Percentiles rank a stretch among this genome's conserved stretches.
Conservation (phyloP, 2,329 filamentous ascomycete species). For the Diaporthe velutina region DNA sequence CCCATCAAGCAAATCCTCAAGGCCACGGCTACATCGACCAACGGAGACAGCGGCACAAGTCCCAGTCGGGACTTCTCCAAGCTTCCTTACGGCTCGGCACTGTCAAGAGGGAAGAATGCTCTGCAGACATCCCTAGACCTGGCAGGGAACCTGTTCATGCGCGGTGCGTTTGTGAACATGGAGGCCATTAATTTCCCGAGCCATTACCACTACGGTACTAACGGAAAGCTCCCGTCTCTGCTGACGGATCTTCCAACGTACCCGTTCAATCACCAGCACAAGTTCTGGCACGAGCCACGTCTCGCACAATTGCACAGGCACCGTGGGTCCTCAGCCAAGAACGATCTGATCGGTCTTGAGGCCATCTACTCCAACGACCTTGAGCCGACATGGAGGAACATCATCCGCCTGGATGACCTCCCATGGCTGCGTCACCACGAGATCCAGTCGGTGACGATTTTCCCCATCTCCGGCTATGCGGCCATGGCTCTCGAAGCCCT, state of each 20-base stretch:
- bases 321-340: conserved; percentile 51
- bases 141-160: conserved; percentile 13
- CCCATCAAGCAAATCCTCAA: conserved; percentile 66
- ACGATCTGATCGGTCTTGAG: conserved; percentile 61
- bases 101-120: conserved; percentile 30
- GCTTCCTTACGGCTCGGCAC: conserved; percentile 22
- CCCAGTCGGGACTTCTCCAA: not conserved
- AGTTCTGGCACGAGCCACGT: conserved; percentile 55
- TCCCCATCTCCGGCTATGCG: conserved; percentile 66
- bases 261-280: conserved; percentile 59
- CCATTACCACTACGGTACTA: conserved; percentile 20
- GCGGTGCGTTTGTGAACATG: conserved; percentile 23
- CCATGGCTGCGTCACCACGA: conserved; percentile 71
- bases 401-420: conserved; percentile 60
- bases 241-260: conserved; percentile 58
- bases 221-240: conserved; percentile 47
- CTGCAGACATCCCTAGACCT: conserved; percentile 26
- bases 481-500: conserved; percentile 65
- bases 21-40: conserved; percentile 36
- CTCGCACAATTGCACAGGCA: conserved; percentile 52
- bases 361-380: conserved; percentile 58
- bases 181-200: conserved; percentile 37
- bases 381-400: conserved; percentile 64
- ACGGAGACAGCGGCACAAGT: not conserved
- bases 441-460: conserved; percentile 68